Evolutionary conservation across 2,329 filamentous ascomycete genomes (phyloP), one percentile per base, ranked within the genome.

Genomic region (Talaromyces sp.): DNA sequence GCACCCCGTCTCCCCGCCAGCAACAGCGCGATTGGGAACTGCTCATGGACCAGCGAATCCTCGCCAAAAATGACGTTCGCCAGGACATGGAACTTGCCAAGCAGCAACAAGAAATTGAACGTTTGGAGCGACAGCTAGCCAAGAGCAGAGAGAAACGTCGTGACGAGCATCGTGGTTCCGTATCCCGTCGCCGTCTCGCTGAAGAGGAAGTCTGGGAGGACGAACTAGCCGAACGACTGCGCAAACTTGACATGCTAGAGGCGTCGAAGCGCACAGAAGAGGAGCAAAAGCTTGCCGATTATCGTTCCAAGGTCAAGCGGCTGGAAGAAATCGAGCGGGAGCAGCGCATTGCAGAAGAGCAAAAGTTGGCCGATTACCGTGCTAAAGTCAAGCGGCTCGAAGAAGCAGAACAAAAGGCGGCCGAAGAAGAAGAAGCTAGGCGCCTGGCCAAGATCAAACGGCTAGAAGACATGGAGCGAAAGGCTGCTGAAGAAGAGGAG

Each of bases 191-290:
- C 74, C 51, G 67, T 74, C 25, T 63, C 8, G 43, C 29, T 11
- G 77, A 80, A 63, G 80, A 84, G 13, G 78, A 82, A 66, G 69
- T 76, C 74, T 69, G 80, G 74, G 69, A 81, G 76, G 73, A 77
- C 19, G 77, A 78, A 67, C 74, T 76, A 54, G 74, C 72, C 62
- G 76, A 78, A 53, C 77, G 78, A 58, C 72, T 78, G 60, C 77
- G 74, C 43, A 71, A 72, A 38, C 71, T 77, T 25, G 73, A 78
- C 54, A 68, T 68, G 69, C 77, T 71, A 68, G 79, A 76, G 73
- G 77, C 64, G 73, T 80, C 72, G 72, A 80, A 68, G 78, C 82
- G 72, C 75, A 79, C 68, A 71, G 74, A 59, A 74, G 68, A 70
- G 40, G 67, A 67, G 25, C 58, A 67, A 11, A 54, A 36, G 15